Base-by-base conservation (phyloP, 768 basidiomycete species). In the Lactifluus piperatus region DNA sequence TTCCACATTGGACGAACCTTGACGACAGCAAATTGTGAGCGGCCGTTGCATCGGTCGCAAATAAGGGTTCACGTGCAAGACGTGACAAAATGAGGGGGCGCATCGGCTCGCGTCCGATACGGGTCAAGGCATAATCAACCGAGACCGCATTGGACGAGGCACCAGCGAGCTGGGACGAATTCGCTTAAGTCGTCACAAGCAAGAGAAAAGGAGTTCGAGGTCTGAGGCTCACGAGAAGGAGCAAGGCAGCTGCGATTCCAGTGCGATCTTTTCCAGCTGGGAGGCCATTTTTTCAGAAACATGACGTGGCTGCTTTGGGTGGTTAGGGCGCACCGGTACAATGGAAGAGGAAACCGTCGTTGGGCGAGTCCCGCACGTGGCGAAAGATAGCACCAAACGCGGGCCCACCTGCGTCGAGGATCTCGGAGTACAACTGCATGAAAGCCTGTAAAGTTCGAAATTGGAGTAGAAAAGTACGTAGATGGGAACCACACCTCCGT, bases 1-100 rank as follows among this genome's bases (percentile, higher is more conserved):
- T 39, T 18, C n/a, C n/a, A 43, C 18, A 26, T 44, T 11, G n/a
- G 29, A 63, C 79, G 53, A 67, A 87, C 88, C 85, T 79, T 64
- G 87, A 90, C 4, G 84, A 81, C 53, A 91, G 81, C 86, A 91
- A 88, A 61, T 88, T 90, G n/a, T 88, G 73, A 2, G 87, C 87
- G 24, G 87, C 86, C 56, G 86, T 81, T 43, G 78, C 81, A 64
- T 89, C 85, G 6, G 82, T 77, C 1, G 85, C 83, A 63, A 91
- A 91, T 13, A 87, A 60, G 0, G 89, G 86, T 58, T 88, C 85
- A 65, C 83, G 83, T 9, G 77, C 72, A 29, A 91, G 77, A 7
- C 89, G 79, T 41, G 75, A 71, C 75, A 90, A 81, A 41, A 91
- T 80, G 75, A 77, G 81, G 62, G 80, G 81, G 27, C 89, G 79